Base-by-base conservation (phyloP, 208 protist genomes). In the Perkinsela sp. region DNA sequence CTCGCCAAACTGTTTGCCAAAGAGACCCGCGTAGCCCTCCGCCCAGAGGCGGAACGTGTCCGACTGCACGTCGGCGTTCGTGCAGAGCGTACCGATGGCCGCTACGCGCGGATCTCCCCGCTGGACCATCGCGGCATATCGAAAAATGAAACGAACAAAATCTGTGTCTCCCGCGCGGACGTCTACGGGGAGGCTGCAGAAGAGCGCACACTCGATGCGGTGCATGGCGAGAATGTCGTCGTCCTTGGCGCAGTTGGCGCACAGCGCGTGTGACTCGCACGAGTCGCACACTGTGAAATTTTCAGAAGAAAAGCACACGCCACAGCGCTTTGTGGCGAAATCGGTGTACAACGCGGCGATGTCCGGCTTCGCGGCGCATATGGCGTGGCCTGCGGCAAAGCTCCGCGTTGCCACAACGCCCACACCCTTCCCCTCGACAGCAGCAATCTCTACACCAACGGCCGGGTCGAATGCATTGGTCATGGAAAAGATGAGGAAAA, bases 81-180 rank as follows among this genome's bases (percentile, higher is more conserved):
- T 75, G 70, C 78, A 74, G 1, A 85, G 75, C 32, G 66, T 68
- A 32, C 30, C 66, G 15, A 85, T 16, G 1, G 75, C 68, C 0
- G 70, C 31, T 69, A 82, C 32, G 29, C 70, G 67, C 40, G 70
- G 76, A 70, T 89, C 80, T 2, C 77, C 80, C 0, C 80, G 69
- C 40, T 76, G 68, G 66, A 76, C 75, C 1, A 77, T 73, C 1
- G 85, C 76, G 22, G 76, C 79, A 70, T 86, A 87, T 67, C 80
- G 68, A 0, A 90, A 72, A 1, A 75, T 78, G 70, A 90, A 90
- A 6, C 85, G 85, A 15, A 90, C 48, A 67, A 83, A 85, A 69
- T 90, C 85, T 0, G 85, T 90, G 67, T 90, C 85, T 57, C 80
- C 76, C 1, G 77, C 81, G 0, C 78, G 78, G 0, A 84, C 76